Conservation (phyloP, 2,329 filamentous ascomycete species). For the Diaporthe caulivora region DNA sequence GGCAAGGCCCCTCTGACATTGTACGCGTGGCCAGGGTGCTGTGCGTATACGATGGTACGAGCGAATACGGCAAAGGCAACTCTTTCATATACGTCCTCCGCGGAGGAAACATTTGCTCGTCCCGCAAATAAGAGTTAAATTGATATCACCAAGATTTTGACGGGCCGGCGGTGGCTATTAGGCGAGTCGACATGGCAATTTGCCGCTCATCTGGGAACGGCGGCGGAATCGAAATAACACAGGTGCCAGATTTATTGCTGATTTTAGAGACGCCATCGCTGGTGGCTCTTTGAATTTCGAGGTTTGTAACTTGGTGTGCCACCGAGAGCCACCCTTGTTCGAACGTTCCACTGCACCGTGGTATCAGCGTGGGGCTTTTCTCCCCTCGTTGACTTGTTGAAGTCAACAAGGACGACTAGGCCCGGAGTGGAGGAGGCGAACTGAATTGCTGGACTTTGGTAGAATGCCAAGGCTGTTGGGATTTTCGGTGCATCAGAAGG, state of each 20-base stretch:
- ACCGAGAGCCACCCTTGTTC: neutral
- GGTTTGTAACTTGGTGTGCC: too few species aligned
- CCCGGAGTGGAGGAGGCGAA: neutral
- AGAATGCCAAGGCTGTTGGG: neutral
- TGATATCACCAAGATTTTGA: conserved; percentile 9
- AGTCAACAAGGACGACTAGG: neutral
- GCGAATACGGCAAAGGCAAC: neutral
- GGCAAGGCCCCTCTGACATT: neutral
- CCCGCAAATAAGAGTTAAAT: conserved; percentile 5
- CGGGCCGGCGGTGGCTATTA: neutral
- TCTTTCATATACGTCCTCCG: neutral
- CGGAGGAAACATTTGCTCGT: neutral
- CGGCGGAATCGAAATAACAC: neutral
- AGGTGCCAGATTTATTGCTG: conserved; percentile 13
- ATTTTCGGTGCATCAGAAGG: conserved; percentile 16
- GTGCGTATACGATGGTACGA: conserved; percentile 13
- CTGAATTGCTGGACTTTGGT: neutral
- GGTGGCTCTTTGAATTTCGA: conserved; percentile 6
- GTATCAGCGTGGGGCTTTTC: neutral
- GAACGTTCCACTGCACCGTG: neutral
- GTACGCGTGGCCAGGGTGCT: neutral
- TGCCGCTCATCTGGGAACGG: neutral
- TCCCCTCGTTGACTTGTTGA: too few species aligned
- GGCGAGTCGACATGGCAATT: conserved; percentile 23
- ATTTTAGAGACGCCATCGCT: neutral